These are phyloP conservation scores for Friedmanniomyces endolithicus DNA, from an alignment of 495 filamentous ascomycete genomes.

Conservation along the genomic window DNA sequence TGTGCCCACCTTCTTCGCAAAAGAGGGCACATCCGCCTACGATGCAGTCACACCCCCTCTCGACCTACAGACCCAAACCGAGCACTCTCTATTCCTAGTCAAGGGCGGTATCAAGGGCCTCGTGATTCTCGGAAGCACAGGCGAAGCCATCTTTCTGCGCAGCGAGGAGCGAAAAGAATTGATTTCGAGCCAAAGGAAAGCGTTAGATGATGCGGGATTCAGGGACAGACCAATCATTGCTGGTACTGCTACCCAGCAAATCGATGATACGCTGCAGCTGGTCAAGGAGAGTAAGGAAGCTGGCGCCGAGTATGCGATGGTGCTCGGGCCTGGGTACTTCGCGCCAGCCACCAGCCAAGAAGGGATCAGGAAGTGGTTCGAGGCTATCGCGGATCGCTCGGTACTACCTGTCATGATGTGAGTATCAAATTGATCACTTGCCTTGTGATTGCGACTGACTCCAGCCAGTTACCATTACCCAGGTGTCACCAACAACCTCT, in stretches of 20 bases:
- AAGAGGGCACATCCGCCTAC: slow-evolving; percentile 28
- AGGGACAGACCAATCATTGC: slow-evolving; percentile 54
- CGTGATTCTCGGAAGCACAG: slow-evolving; percentile 54
- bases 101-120: slow-evolving; percentile 48
- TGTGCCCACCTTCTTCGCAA: slow-evolving; percentile 40
- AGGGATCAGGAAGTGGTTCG: slow-evolving; percentile 23
- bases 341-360: slow-evolving; percentile 19
- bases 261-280: slow-evolving; percentile 51
- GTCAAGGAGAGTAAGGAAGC: slow-evolving; percentile 44
- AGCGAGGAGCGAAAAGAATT: slow-evolving; percentile 45
- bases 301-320: slow-evolving; percentile 47
- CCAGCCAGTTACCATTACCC: slow-evolving; percentile 51
- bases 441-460: background rate
- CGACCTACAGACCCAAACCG: slow-evolving; percentile 45
- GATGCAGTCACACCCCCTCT: slow-evolving; percentile 30
- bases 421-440: background rate
- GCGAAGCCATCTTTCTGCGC: slow-evolving; percentile 55
- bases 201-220: slow-evolving; percentile 44
- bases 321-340: slow-evolving; percentile 26
- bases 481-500: slow-evolving; percentile 49
- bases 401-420: slow-evolving; percentile 26
- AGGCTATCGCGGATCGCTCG: slow-evolving; percentile 19
- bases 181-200: slow-evolving; percentile 40
- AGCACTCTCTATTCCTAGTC: slow-evolving; percentile 52
- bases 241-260: slow-evolving; percentile 49